Evolutionary conservation across 805 yeast species (phyloP).

Genomic region (Candida gorgasii): DNA sequence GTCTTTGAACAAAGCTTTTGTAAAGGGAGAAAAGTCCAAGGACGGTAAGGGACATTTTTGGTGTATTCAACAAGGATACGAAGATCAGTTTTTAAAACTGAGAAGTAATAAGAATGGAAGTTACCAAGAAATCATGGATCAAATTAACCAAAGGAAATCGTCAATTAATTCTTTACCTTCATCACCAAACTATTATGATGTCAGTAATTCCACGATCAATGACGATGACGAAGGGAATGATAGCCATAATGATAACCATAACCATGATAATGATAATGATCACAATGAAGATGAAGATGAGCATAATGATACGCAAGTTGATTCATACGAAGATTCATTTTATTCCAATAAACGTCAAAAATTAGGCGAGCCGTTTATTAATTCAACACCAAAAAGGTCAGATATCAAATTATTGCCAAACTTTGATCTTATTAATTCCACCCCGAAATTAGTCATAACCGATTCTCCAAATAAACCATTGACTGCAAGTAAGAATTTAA

Average conservation of each 20-base stretch:
- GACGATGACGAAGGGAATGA: constrained; percentile 9
- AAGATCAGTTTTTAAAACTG: constrained; percentile 72
- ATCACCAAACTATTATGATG: constrained; percentile 27
- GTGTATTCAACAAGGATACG: constrained; percentile 84
- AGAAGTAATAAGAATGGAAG: constrained; percentile 49
- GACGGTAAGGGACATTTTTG: constrained; percentile 93
- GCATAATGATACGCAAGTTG: constrained; percentile 1
- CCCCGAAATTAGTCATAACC: constrained; percentile 27
- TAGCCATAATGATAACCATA: constrained; percentile 6
- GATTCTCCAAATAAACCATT: constrained; percentile 44
- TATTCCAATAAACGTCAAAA: constrained; percentile 10
- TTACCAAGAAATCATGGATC: constrained; percentile 46
- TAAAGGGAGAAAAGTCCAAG: constrained; percentile 86
- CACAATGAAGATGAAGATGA: constrained; percentile 8
- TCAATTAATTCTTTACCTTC: constrained; percentile 31
- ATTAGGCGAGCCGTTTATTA: constrained; percentile 13
- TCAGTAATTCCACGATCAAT: background rate
- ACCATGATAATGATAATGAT: background rate
- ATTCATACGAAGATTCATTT: background rate
- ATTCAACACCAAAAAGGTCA: constrained; percentile 9
- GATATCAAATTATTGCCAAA: constrained; percentile 10
- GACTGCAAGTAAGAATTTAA: constrained; percentile 42
- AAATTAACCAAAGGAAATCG: constrained; percentile 22
- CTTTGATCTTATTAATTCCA: constrained; percentile 11
- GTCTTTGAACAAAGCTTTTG: constrained; percentile 89